Evolutionary conservation across 805 yeast species (phyloP).

Genomic region (Tetrapisispora iriomotensis): DNA sequence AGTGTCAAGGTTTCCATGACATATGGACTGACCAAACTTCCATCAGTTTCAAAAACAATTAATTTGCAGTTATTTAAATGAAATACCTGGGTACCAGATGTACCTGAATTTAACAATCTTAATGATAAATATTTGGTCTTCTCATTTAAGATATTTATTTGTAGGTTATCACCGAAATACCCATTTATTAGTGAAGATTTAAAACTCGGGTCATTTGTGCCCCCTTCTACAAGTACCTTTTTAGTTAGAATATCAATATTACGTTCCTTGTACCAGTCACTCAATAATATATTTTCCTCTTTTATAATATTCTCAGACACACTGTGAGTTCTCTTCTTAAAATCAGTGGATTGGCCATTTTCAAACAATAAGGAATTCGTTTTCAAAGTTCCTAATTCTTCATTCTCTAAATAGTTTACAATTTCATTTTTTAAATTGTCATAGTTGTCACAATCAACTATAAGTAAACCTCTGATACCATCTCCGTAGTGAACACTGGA

Average conservation of each 20-base stretch:
- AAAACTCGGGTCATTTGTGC: constrained; percentile 22
- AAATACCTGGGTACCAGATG: constrained; percentile 47
- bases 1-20: constrained; percentile 39
- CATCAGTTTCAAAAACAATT: constrained; percentile 51
- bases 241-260: constrained; percentile 32
- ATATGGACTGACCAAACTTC: constrained; percentile 42
- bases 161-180: constrained; percentile 6
- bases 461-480: constrained; percentile 40
- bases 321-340: too few relatives aligned
- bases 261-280: constrained; percentile 52
- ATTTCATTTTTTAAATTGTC: constrained; percentile 30
- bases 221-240: constrained; percentile 12
- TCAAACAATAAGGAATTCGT: background rate
- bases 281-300: constrained; percentile 43
- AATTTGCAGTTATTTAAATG: constrained; percentile 44
- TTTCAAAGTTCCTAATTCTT: background rate
- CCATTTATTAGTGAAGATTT: constrained; percentile 23
- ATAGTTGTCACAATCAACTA: constrained; percentile 42
- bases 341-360: too few relatives aligned
- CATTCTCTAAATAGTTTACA: constrained; percentile 4
- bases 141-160: constrained; percentile 31
- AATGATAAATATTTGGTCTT: constrained; percentile 36
- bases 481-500: constrained; percentile 41
- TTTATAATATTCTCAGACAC: constrained; percentile 29
- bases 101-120: constrained; percentile 45